Evolutionary conservation across 345 rosid genomes (phyloP).

Genomic region (Anacardium occidentale): DNA sequence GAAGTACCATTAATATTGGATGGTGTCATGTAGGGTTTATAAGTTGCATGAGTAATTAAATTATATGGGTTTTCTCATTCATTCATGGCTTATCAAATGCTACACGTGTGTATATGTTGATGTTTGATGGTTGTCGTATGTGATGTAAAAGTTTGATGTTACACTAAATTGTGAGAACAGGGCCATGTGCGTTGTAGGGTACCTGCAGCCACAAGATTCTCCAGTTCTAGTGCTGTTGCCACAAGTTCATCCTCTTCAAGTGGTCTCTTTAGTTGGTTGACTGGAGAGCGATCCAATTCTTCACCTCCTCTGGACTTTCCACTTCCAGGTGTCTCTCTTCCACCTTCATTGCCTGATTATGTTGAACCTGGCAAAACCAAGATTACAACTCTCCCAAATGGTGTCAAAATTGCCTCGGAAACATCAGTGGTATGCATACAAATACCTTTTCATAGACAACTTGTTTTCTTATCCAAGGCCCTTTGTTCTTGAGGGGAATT

Average conservation of each 20-base stretch:
- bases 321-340: slow-evolving; percentile 57
- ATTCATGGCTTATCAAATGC: slow-evolving; percentile 5
- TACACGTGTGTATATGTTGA: not conserved
- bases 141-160: slow-evolving; percentile 18
- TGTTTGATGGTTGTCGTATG: slow-evolving; percentile 5
- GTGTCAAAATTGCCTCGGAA: slow-evolving; percentile 55
- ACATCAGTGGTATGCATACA: slow-evolving; percentile 45
- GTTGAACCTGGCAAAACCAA: slow-evolving; percentile 57
- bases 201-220: slow-evolving; percentile 34
- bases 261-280: slow-evolving; percentile 65
- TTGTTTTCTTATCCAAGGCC: slow-evolving; percentile 19
- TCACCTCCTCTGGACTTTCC: slow-evolving; percentile 54
- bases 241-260: slow-evolving; percentile 43
- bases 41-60: not conserved
- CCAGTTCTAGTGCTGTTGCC: slow-evolving; percentile 61
- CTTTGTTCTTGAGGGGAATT: slow-evolving; percentile 17
- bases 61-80: not conserved
- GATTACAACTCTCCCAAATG: slow-evolving; percentile 66
- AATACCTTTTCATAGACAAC: slow-evolving; percentile 18
- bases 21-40: not conserved
- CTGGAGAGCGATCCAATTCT: slow-evolving; percentile 51
- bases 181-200: slow-evolving; percentile 25
- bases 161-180: slow-evolving; percentile 29
- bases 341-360: slow-evolving; percentile 67
- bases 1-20: not conserved